Conservation (phyloP, 1,284 basidiomycete species). For the Ceratobasidium sp. region DNA sequence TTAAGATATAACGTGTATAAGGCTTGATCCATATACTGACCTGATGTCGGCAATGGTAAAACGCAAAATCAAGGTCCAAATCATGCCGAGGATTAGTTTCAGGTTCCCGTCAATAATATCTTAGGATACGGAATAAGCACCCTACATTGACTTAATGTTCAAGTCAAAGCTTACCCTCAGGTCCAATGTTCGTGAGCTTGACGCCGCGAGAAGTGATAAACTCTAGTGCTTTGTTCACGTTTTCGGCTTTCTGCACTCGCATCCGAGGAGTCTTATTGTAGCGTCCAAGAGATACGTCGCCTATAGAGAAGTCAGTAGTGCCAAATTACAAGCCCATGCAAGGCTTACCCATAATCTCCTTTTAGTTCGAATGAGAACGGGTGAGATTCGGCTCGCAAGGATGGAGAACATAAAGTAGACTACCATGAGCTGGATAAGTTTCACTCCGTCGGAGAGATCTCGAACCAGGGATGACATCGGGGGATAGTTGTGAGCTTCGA, state of each 20-base stretch:
- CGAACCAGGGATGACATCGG: conserved; percentile 91
- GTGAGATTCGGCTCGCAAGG: neutral
- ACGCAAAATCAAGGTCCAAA: conserved; percentile 96
- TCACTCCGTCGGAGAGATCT: conserved; percentile 95
- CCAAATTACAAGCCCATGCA: neutral
- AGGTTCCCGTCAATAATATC: conserved; percentile 98
- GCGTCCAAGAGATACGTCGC: conserved; percentile 88
- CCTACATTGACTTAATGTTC: neutral
- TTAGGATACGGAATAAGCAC: conserved; percentile 51
- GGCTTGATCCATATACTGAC: conserved; percentile 59
- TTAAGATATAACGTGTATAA: neutral
- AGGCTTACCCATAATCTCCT: conserved; percentile 91
- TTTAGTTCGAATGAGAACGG: conserved; percentile 8
- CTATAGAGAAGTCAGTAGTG: conserved; percentile 54
- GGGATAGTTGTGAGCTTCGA: conserved; percentile 84
- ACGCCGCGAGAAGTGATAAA: conserved; percentile 96
- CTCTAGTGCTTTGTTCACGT: conserved; percentile 94
- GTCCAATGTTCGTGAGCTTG: conserved; percentile 96
- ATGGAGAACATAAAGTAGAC: conserved; percentile 29
- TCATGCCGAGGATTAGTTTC: conserved; percentile 98
- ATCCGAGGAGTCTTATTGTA: conserved; percentile 92
- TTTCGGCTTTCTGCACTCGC: conserved; percentile 97
- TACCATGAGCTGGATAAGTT: conserved; percentile 92
- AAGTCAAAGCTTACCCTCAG: conserved; percentile 70
- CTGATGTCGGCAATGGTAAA: conserved; percentile 99